phyloP scores from a whole-genome alignment of 176 grass and related monocot species.

The Alloteropsis semialata region DNA sequence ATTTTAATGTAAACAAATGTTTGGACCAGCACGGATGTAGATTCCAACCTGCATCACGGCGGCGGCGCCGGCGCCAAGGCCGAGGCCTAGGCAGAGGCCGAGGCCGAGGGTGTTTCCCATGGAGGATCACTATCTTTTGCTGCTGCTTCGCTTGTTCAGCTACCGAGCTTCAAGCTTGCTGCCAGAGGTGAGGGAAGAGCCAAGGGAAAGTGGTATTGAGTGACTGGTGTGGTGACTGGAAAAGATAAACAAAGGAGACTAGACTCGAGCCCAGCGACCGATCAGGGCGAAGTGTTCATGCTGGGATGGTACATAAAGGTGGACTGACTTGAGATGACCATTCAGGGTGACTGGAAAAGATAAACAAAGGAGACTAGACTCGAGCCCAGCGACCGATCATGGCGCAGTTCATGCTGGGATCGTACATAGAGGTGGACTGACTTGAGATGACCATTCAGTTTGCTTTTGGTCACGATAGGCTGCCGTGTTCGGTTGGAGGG shows the following conservation, averaged over 20 bases:
- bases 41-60: background rate
- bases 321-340: too few relatives aligned
- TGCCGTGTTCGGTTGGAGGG: too few relatives aligned
- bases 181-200: background rate
- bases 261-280: too few relatives aligned
- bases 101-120: background rate
- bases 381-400: background rate
- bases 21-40: background rate
- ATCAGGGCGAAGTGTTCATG: too few relatives aligned
- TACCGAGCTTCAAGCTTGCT: background rate
- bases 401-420: background rate
- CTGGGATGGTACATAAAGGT: too few relatives aligned
- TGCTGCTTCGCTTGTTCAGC: background rate
- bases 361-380: background rate
- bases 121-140: background rate
- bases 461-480: background rate
- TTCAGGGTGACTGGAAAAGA: background rate
- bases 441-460: background rate
- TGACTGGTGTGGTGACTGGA: background rate
- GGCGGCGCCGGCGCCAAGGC: background rate
- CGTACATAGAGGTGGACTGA: background rate
- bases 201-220: background rate
- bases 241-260: background rate
- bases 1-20: background rate
- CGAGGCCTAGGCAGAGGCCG: background rate